These are phyloP conservation scores for Phytophthora podocarpi DNA, from an alignment of 352 stramenopile genomes.

Conservation along the genomic window DNA sequence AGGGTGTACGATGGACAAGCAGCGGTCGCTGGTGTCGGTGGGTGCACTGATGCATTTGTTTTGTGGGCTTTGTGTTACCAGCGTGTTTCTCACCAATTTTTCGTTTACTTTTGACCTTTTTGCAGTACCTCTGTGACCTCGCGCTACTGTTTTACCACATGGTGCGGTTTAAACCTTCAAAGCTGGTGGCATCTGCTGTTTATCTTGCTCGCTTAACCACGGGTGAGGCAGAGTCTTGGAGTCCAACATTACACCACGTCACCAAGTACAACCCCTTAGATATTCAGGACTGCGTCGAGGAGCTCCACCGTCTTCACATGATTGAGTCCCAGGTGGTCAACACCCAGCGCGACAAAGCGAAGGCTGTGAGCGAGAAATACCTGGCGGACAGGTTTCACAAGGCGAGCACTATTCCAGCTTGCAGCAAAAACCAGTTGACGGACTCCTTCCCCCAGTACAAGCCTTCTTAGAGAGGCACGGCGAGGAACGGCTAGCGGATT, in stretches of 20 bases:
- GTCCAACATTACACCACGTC: slow-evolving; percentile 81
- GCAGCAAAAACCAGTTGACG: slow-evolving; percentile 47
- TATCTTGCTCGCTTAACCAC: slow-evolving; percentile 80
- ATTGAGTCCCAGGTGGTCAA: slow-evolving; percentile 64
- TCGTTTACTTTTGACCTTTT: background rate
- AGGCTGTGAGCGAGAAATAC: slow-evolving; percentile 87
- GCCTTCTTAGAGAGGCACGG: slow-evolving; percentile 21
- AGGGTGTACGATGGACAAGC: slow-evolving; percentile 58
- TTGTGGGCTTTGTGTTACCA: background rate
- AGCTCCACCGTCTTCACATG: slow-evolving; percentile 66
- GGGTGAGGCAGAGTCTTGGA: slow-evolving; percentile 66
- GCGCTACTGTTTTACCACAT: slow-evolving; percentile 73
- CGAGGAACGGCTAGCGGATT: slow-evolving; percentile 3
- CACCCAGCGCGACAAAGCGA: slow-evolving; percentile 76
- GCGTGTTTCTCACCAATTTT: background rate
- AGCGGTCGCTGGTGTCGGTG: slow-evolving; percentile 69
- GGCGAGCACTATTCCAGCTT: slow-evolving; percentile 53
- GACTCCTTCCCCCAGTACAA: slow-evolving; percentile 54
- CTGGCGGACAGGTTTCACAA: slow-evolving; percentile 66
- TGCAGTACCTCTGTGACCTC: slow-evolving; percentile 79
- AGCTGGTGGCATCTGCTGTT: slow-evolving; percentile 72
- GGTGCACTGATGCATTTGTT: slow-evolving; percentile 2
- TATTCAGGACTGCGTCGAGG: slow-evolving; percentile 65
- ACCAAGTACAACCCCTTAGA: slow-evolving; percentile 78
- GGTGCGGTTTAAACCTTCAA: slow-evolving; percentile 73